Conservation (phyloP, 495 filamentous ascomycete genomes). For the Neurospora discreta region DNA sequence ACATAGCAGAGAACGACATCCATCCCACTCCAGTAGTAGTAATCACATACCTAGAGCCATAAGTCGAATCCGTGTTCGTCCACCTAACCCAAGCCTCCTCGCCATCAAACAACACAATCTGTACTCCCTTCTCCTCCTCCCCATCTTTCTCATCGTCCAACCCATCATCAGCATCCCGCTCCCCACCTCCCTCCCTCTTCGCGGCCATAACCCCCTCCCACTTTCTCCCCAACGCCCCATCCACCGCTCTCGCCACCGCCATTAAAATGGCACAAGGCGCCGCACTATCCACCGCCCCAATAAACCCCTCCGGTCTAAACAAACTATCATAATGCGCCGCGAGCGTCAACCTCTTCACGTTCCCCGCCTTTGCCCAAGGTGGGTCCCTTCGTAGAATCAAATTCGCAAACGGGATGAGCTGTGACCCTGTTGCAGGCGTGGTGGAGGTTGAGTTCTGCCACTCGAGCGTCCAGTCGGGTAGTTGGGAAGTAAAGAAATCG, state of each 20-base stretch:
- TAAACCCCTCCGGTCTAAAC: slow-evolving; percentile 72
- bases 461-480: slow-evolving; percentile 69
- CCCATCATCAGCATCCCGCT: slow-evolving; percentile 60
- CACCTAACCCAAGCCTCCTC: slow-evolving; percentile 84
- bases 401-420: slow-evolving; percentile 72
- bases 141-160: slow-evolving; percentile 42
- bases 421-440: slow-evolving; percentile 61
- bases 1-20: neutral
- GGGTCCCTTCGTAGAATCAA: slow-evolving; percentile 84
- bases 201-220: slow-evolving; percentile 62
- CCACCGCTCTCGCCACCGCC: slow-evolving; percentile 71
- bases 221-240: slow-evolving; percentile 65
- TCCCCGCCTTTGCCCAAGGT: slow-evolving; percentile 52
- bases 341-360: slow-evolving; percentile 70
- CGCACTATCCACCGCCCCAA: slow-evolving; percentile 88
- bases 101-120: slow-evolving; percentile 84
- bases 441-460: slow-evolving; percentile 79
- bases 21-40: neutral
- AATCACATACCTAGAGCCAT: slow-evolving; percentile 58
- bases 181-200: slow-evolving; percentile 45
- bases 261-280: slow-evolving; percentile 88
- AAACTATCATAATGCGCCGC: slow-evolving; percentile 94
- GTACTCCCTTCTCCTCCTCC: slow-evolving; percentile 69
- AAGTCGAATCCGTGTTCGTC: slow-evolving; percentile 71
- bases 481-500: slow-evolving; percentile 59